Percentiles rank a stretch among this genome's conserved stretches.
phyloP scores from a whole-genome alignment of 192 early-diverging fungal species.

The Diversispora eburnea region DNA sequence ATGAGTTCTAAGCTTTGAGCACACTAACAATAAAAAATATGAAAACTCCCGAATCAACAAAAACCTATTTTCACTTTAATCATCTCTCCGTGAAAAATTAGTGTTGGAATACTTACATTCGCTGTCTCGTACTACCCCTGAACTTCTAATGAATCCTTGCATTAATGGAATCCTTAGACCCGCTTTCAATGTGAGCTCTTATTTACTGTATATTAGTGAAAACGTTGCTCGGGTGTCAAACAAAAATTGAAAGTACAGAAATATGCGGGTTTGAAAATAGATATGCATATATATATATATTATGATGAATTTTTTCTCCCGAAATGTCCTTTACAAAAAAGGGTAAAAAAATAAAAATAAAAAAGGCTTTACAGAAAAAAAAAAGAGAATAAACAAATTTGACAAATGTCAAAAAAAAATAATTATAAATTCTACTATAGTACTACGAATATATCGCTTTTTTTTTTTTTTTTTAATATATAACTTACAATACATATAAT shows the following conservation, averaged over 20 bases:
- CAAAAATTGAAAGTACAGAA: neutral
- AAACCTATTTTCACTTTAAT: too few relatives aligned
- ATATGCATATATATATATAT: neutral
- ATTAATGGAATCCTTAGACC: too few relatives aligned
- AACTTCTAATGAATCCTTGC: too few relatives aligned
- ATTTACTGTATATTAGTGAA: too few relatives aligned
- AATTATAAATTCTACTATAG: neutral
- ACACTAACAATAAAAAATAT: too few relatives aligned
- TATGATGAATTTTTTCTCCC: neutral
- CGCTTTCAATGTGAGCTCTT: too few relatives aligned
- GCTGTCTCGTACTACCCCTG: too few relatives aligned
- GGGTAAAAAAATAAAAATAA: neutral
- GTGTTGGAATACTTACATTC: too few relatives aligned
- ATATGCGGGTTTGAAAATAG: neutral
- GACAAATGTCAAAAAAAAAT: neutral
- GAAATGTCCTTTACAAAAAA: constrained; percentile 14
- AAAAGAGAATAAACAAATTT: neutral
- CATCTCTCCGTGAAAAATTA: too few relatives aligned
- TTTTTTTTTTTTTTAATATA: neutral
- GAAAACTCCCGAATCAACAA: too few relatives aligned
- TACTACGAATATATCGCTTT: constrained; percentile 7
- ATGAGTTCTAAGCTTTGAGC: too few relatives aligned
- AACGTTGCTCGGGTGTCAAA: too few relatives aligned
- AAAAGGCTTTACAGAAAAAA: constrained; percentile 5
- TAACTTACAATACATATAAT: neutral